Base-by-base conservation (phyloP, 495 filamentous ascomycete species). In the Pyrenopolyporus hunteri region DNA sequence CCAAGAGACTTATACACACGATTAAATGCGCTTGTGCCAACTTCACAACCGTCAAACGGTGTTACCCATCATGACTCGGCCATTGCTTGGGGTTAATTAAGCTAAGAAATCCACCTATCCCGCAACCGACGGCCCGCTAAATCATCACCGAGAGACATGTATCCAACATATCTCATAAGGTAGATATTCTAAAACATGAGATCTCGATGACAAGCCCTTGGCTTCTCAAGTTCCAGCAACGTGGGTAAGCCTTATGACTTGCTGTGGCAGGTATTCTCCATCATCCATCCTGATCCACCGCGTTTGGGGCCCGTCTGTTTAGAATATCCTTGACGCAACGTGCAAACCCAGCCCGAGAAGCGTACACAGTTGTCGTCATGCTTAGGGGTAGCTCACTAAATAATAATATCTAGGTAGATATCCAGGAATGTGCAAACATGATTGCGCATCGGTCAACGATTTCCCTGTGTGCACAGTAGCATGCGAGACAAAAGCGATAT, bases 161-260 rank as follows among this genome's bases (percentile, higher is more conserved):
- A 37, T 48, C 31, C 37, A 16, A 36, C 26, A 56, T 46, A 20
- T 9, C n/a, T n/a, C n/a, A n/a, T n/a, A n/a, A n/a, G n/a, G n/a
- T n/a, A n/a, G n/a, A n/a, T n/a, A n/a, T n/a, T n/a, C n/a, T 43
- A 6, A 53, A 31, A 46, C 22, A 14, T 36, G 43, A 62, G 53
- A 64, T 53, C 52, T 59, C 43, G 43, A 40, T 48, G 6, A 17
- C 29, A 36, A 26, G 22, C 17, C 44, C 56, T 33, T 45, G 44
- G 16, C 26, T 49, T 28, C 13, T 50, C 17, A 1, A 40, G 44
- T 45, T 49, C 55, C 43, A 36, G 37, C 44, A 16, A 25, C 20
- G 31, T 45, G 49, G 55, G 54, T 58, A 44, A 19, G 19, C 28
- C 35, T n/a, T 48, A 56, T 55, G 35, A 48, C 49, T 42, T 55